phyloP scores from a whole-genome alignment of 441 rosid species.

The Brassica hybrid region DNA sequence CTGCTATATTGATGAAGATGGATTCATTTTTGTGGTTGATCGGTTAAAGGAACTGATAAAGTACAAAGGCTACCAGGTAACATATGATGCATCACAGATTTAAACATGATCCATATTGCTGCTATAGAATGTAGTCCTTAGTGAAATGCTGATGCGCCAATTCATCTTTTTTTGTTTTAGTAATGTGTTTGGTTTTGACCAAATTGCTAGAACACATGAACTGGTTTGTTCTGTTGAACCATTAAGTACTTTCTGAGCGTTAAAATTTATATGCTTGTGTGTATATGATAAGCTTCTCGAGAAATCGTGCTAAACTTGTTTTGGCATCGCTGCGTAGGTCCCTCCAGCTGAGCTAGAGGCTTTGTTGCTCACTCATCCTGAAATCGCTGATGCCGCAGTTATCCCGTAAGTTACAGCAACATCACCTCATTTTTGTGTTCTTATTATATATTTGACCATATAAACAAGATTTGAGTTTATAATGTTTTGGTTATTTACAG shows the following conservation, averaged over 20 bases:
- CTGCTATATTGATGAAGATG: slow-evolving; percentile 88
- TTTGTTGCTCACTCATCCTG: slow-evolving; percentile 74
- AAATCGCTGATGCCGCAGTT: slow-evolving; percentile 79
- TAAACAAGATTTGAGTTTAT: neutral
- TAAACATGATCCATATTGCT: neutral
- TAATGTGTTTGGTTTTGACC: neutral
- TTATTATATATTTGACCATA: too few relatives aligned
- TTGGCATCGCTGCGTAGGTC: slow-evolving; percentile 55
- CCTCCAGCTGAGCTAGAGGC: slow-evolving; percentile 98
- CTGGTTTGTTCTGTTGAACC: neutral
- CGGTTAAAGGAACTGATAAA: slow-evolving; percentile 92
- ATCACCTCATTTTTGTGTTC: neutral
- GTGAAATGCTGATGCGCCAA: neutral
- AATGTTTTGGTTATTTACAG: slow-evolving; percentile 44
- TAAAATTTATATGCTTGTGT: neutral
- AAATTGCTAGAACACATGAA: slow-evolving; percentile 11
- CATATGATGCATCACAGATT: neutral
- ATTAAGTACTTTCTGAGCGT: too few relatives aligned
- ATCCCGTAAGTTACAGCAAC: slow-evolving; percentile 67
- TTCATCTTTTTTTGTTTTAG: neutral
- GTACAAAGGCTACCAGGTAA: slow-evolving; percentile 96
- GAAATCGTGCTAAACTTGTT: slow-evolving; percentile 11
- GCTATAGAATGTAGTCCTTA: neutral
- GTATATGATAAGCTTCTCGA: neutral
- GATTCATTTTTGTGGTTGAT: slow-evolving; percentile 87